Base-by-base conservation (phyloP, 345 rosid genomes). In the Populus ilicifolia region DNA sequence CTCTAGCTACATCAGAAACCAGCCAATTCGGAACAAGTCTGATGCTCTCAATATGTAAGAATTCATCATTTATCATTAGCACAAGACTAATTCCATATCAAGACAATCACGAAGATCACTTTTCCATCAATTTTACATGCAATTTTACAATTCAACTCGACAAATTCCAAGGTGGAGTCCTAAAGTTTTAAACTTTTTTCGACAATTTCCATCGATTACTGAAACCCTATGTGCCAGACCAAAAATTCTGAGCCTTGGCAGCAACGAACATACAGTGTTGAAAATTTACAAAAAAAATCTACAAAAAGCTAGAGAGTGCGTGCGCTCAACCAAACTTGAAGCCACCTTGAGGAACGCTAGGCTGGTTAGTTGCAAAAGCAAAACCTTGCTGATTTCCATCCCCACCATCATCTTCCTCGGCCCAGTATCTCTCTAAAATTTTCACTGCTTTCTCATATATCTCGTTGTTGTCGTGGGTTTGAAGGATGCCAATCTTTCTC, bases 191-290 rank as follows among this genome's bases (percentile, higher is more conserved):
- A 61, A 30, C 35, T 36, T 59, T 68, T 33, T 64, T 21, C 52
- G 54, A 75, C 77, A 66, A 74, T 33, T 54, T 78, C 71, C 82
- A 76, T 64, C 46, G 25, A 63, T 74, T 69, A 77, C 63, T 77
- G 18, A 62, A 72, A 77, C 7, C 89, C 89, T 73, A 77, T 50
- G 52, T 71, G 88, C 84, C 85, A 78, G 88, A 81, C 64, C 79
- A 80, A 83, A 86, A 87, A 82, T 80, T 81, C 86, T 78, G 88
- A 83, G 84, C 80, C 75, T 74, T 76, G 75, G 80, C 84, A 69
- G 71, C 67, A 69, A 66, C 30, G 54, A 70, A 69, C 70, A 54
- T 43, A 61, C 44, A 38, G 17, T 66, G 46, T 76, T 44, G n/a
- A 56, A 69, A 71, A 75, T 54, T 66, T 67, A 27, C 52, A 21